Conservation (phyloP, 352 stramenopile species). For the Pythium apleroticum region DNA sequence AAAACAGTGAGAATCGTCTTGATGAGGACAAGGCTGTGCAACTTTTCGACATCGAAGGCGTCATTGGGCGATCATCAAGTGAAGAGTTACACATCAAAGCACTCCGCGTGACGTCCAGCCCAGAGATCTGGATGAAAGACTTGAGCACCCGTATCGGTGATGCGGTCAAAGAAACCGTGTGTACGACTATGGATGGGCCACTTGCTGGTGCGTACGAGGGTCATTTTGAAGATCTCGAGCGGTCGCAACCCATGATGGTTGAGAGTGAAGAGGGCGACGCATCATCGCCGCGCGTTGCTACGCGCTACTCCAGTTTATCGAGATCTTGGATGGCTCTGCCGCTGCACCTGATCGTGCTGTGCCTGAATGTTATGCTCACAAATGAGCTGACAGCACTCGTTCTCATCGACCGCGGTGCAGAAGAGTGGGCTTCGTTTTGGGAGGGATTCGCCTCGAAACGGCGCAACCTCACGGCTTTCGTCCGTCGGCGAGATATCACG, state of each 20-base stretch:
- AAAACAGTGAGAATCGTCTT: not conserved
- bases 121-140: slow-evolving; percentile 74
- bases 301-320: slow-evolving; percentile 1
- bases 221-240: slow-evolving; percentile 45
- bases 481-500: slow-evolving; percentile 31
- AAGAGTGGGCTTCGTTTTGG: slow-evolving; percentile 52
- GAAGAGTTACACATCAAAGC: slow-evolving; percentile 44
- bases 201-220: slow-evolving; percentile 42
- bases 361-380: slow-evolving; percentile 56
- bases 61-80: slow-evolving; percentile 29
- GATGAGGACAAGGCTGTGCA: slow-evolving; percentile 17
- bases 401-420: slow-evolving; percentile 35
- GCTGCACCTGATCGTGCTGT: slow-evolving; percentile 57
- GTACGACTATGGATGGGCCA: slow-evolving; percentile 35
- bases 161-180: slow-evolving; percentile 38
- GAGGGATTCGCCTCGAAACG: slow-evolving; percentile 46
- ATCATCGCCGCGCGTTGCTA: not conserved
- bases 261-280: not conserved
- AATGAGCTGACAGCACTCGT: slow-evolving; percentile 49
- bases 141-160: slow-evolving; percentile 39
- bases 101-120: slow-evolving; percentile 41
- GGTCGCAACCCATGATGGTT: slow-evolving; percentile 5
- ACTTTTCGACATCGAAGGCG: slow-evolving; percentile 41
- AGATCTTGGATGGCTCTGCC: slow-evolving; percentile 39
- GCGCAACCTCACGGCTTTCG: slow-evolving; percentile 42